Conservation (phyloP, 306 rosid genomes). For the Mimosa bimucronata region DNA sequence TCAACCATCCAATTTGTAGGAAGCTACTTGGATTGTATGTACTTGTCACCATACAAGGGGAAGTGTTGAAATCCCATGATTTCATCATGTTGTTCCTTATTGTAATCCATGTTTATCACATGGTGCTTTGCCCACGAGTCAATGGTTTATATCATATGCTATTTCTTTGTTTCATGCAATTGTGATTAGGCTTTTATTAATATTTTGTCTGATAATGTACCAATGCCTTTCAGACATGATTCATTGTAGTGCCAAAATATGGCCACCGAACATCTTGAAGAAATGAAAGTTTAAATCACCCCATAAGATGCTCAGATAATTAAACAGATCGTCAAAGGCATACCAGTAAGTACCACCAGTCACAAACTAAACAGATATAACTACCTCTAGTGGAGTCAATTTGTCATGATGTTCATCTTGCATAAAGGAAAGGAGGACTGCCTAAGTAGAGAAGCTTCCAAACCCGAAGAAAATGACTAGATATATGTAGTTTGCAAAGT, state of each 20-base stretch:
- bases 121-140: not conserved
- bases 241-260: not conserved
- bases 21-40: not conserved
- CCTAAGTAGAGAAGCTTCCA: not conserved
- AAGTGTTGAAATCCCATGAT: not conserved
- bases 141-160: not conserved
- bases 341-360: not conserved
- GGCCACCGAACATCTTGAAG: not conserved
- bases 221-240: not conserved
- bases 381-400: not conserved
- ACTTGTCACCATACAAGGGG: not conserved
- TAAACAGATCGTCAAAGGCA: not conserved
- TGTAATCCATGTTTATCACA: not conserved
- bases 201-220: not conserved
- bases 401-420: not conserved
- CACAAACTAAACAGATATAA: not conserved
- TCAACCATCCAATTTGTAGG: not conserved
- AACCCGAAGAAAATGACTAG: not conserved
- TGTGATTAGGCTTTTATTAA: not conserved
- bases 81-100: not conserved
- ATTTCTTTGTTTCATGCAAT: not conserved
- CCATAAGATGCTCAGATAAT: not conserved
- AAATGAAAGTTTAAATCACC: not conserved
- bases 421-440: not conserved
- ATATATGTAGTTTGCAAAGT: not conserved